Percentiles rank a stretch among this genome's conserved stretches.
Evolutionary conservation across 768 basidiomycete species (phyloP).

Genomic region (Inosperma sp.): DNA sequence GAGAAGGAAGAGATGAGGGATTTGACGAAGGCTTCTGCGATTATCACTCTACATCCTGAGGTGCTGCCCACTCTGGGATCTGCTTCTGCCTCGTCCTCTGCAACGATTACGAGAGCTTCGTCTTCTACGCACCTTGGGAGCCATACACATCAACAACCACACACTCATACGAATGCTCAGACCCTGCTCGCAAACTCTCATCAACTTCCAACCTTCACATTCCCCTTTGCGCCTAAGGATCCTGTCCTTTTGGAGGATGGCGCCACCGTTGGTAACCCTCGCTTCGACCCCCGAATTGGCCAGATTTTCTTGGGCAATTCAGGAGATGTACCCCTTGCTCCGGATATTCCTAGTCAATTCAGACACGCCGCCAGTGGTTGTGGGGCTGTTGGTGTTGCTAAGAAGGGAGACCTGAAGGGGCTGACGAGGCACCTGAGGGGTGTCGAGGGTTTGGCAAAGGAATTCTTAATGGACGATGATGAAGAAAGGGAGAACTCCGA

Average conservation of each 20-base stretch:
- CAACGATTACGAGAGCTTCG: conserved; percentile 2
- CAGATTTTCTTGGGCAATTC: conserved; percentile 82
- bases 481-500: neutral
- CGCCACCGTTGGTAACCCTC: conserved; percentile 31
- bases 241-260: conserved; percentile 5
- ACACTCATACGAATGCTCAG: too few relatives aligned
- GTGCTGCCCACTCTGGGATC: neutral
- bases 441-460: conserved; percentile 15
- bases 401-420: conserved; percentile 1
- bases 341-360: conserved; percentile 25
- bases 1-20: conserved; percentile 91
- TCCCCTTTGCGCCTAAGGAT: neutral
- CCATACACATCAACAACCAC: neutral
- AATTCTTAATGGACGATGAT: conserved; percentile 7
- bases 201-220: conserved; percentile 5
- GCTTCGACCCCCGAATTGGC: conserved; percentile 55
- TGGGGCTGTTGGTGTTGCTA: conserved; percentile 3
- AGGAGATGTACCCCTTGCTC: conserved; percentile 63
- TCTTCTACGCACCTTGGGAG: conserved; percentile 1
- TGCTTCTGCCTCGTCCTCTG: neutral
- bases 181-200: too few relatives aligned
- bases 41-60: conserved; percentile 47
- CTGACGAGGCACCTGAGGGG: conserved; percentile 19
- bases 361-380: conserved; percentile 22
- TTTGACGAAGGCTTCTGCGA: conserved; percentile 78